Conservation (phyloP, 257 asterid species). For the Primulina tabacum region DNA sequence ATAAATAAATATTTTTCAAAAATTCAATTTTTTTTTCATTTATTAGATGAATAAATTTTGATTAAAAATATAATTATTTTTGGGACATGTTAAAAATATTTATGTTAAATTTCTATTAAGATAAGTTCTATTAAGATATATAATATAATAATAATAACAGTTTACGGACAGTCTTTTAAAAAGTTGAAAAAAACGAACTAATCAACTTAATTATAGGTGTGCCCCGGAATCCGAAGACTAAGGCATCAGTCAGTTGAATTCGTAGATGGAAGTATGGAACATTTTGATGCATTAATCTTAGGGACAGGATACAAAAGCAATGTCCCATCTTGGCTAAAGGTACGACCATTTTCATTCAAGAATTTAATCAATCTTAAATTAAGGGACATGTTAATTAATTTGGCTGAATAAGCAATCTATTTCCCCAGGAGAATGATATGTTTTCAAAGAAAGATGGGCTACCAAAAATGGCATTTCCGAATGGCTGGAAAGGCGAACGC, state of each 20-base stretch:
- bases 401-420: neutral
- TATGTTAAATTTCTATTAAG: too few species aligned
- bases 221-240: conserved; percentile 23
- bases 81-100: too few species aligned
- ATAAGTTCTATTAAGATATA: too few species aligned
- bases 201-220: conserved; percentile 11
- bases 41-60: too few species aligned
- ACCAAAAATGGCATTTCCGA: conserved; percentile 20
- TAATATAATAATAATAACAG: too few species aligned
- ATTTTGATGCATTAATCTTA: conserved; percentile 28
- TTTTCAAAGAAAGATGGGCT: conserved; percentile 24
- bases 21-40: too few species aligned
- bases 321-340: conserved; percentile 35
- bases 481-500: conserved; percentile 28
- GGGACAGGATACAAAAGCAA: conserved; percentile 34
- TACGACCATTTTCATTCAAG: neutral
- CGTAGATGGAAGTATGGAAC: conserved; percentile 25
- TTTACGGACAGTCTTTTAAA: too few species aligned
- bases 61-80: too few species aligned
- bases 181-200: too few species aligned
- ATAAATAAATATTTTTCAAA: too few species aligned
- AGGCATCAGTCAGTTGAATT: conserved; percentile 22
- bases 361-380: too few species aligned
- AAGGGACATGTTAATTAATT: neutral
- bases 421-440: conserved; percentile 18